phyloP scores from a whole-genome alignment of 108 stramenopile species.

The Stephanodiscus minutulus region DNA sequence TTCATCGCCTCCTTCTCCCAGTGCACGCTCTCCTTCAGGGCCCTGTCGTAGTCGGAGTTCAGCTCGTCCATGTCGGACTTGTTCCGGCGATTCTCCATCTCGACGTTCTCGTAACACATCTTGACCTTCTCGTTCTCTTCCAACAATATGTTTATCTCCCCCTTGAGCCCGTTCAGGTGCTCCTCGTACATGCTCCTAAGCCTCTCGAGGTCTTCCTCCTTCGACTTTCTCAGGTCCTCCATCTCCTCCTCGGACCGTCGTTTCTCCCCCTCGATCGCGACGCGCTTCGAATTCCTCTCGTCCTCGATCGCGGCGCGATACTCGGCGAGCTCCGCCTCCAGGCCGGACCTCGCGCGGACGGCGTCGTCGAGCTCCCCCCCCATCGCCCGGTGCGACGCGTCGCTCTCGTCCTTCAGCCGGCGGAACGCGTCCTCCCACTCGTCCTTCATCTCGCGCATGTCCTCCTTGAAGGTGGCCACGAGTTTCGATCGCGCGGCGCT shows the following conservation, averaged over 20 bases:
- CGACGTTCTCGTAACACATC: slow-evolving; percentile 30
- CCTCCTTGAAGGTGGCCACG: slow-evolving; percentile 37
- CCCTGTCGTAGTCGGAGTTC: slow-evolving; percentile 20
- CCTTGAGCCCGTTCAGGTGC: slow-evolving; percentile 35
- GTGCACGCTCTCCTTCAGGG: slow-evolving; percentile 21
- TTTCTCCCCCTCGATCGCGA: slow-evolving; percentile 41
- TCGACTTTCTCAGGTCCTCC: slow-evolving; percentile 30
- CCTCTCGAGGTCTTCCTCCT: slow-evolving; percentile 43
- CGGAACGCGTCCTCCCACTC: slow-evolving; percentile 37
- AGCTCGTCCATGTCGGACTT: slow-evolving; percentile 34
- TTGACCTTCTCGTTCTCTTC: slow-evolving; percentile 53
- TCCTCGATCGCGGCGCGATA: slow-evolving; percentile 3
- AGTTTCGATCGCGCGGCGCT: slow-evolving; percentile 17
- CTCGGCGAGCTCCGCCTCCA: slow-evolving; percentile 27
- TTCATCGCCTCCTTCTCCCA: slow-evolving; percentile 34
- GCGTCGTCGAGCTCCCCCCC: slow-evolving; percentile 18
- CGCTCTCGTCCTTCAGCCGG: slow-evolving; percentile 32
- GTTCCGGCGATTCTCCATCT: slow-evolving; percentile 21
- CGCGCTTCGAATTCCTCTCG: slow-evolving; percentile 3
- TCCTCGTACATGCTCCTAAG: slow-evolving; percentile 41
- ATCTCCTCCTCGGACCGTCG: slow-evolving; percentile 4
- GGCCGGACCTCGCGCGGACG: slow-evolving; percentile 17
- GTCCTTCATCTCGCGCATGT: slow-evolving; percentile 45
- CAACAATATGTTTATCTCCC: slow-evolving; percentile 28
- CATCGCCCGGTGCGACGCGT: slow-evolving; percentile 24